Evolutionary conservation across 257 asterid species (phyloP).

Genomic region (Echites panduratus): DNA sequence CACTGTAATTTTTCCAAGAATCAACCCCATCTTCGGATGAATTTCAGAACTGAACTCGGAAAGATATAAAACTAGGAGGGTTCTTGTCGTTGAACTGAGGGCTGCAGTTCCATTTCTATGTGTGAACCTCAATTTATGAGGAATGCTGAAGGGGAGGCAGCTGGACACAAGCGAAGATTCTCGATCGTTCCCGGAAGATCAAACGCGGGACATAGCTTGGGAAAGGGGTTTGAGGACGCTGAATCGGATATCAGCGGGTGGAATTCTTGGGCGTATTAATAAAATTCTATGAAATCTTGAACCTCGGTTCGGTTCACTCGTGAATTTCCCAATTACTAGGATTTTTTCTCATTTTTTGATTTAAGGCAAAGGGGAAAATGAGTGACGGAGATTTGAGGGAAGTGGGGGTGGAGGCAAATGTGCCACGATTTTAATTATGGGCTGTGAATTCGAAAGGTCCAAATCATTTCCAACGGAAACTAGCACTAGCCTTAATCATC

Average conservation of each 20-base stretch:
- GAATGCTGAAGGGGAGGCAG: no score
- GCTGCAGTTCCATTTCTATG: no score
- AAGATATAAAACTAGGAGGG: background rate
- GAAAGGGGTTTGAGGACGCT: background rate
- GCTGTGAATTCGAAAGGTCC: constrained; percentile 40
- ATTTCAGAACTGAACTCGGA: background rate
- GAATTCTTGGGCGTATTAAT: background rate
- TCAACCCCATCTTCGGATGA: constrained; percentile 48
- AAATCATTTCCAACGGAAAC: background rate
- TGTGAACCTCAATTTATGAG: background rate
- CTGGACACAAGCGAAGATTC: background rate
- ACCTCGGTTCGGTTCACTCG: no score
- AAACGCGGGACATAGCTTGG: background rate
- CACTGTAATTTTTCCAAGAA: constrained; percentile 63
- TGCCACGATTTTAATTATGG: constrained; percentile 35
- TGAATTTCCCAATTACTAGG: no score
- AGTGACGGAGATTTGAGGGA: background rate
- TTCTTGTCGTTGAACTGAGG: background rate
- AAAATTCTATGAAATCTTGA: no score
- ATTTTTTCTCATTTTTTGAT: no score
- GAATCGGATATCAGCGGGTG: background rate
- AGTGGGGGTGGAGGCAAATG: constrained; percentile 18
- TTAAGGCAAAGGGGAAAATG: background rate
- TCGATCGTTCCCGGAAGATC: background rate
- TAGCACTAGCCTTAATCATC: no score